These are phyloP conservation scores for Dictyostelium brefeldianum DNA, from an alignment of 78 protist species.

Conservation along the genomic window DNA sequence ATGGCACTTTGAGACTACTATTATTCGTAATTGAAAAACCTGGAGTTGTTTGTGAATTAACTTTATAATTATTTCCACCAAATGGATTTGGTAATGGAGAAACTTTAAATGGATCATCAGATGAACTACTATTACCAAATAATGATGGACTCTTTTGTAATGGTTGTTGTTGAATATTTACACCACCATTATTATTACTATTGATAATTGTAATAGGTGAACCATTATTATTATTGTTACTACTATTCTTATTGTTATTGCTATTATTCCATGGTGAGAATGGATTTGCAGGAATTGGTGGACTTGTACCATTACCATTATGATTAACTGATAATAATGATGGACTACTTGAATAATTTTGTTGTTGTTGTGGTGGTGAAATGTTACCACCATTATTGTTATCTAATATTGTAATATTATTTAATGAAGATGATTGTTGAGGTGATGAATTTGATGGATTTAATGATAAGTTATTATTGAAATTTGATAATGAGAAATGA, in stretches of 20 bases:
- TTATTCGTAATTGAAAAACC: constrained; percentile 14
- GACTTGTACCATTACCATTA: not conserved
- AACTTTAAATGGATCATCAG: not conserved
- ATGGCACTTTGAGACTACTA: constrained; percentile 59
- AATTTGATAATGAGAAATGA: constrained; percentile 51
- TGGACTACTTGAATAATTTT: constrained; percentile 13
- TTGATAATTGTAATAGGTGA: not conserved
- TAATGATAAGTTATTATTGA: constrained; percentile 30
- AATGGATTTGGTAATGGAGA: constrained; percentile 73
- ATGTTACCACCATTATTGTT: not conserved
- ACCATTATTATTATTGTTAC: not conserved
- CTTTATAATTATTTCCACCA: not conserved
- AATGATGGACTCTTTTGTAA: not conserved
- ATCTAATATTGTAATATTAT: constrained; percentile 5
- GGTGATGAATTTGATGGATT: constrained; percentile 33
- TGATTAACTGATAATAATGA: not conserved
- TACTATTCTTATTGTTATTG: not conserved
- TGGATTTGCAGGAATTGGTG: constrained; percentile 69
- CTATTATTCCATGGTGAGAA: constrained; percentile 5
- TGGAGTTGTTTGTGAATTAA: constrained; percentile 13
- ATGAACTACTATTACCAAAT: not conserved
- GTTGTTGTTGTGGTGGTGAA: constrained; percentile 29
- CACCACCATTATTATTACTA: not conserved
- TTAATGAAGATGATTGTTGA: not conserved
- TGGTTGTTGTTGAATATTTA: not conserved